Percentiles rank a stretch among this genome's conserved stretches.
Evolutionary conservation across 192 early-diverging fungal species (phyloP).

Genomic region (Physocladia obscura): DNA sequence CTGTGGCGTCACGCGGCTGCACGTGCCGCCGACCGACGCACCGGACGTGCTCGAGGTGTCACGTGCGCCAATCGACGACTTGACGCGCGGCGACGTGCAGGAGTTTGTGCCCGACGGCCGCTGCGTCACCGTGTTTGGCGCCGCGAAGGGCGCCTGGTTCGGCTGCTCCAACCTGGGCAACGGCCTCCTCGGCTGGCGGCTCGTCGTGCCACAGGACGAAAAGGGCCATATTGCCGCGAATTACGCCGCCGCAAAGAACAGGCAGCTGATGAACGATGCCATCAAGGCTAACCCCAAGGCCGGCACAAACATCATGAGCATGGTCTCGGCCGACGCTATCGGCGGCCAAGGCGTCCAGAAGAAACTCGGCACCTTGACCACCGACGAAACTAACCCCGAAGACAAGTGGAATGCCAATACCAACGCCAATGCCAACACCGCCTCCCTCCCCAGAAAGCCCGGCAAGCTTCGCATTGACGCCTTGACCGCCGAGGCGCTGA

Average conservation of each 20-base stretch:
- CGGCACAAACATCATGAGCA: conserved; percentile 23
- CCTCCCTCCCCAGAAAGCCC: conserved; percentile 1
- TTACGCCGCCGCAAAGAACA: conserved; percentile 27
- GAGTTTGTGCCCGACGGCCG: conserved; percentile 43
- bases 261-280: conserved; percentile 28
- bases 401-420: conserved; percentile 36
- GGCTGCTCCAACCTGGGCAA: conserved; percentile 54
- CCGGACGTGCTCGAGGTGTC: conserved; percentile 26
- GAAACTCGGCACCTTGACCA: conserved; percentile 8
- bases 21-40: conserved; percentile 35
- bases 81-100: conserved; percentile 34
- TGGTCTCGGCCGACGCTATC: neutral
- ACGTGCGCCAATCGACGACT: conserved; percentile 33
- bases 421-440: too few species aligned
- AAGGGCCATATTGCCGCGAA: conserved; percentile 31
- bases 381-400: conserved; percentile 33
- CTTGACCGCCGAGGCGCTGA: conserved; percentile 22
- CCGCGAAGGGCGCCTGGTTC: conserved; percentile 36
- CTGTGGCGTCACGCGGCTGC: conserved; percentile 41
- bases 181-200: conserved; percentile 51
- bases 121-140: conserved; percentile 34
- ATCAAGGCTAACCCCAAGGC: conserved; percentile 27
- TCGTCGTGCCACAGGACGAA: conserved; percentile 44
- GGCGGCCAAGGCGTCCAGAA: conserved; percentile 2
- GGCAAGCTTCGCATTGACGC: conserved; percentile 18